Conservation (phyloP, 805 yeast genomes). For the Pichia insulana region DNA sequence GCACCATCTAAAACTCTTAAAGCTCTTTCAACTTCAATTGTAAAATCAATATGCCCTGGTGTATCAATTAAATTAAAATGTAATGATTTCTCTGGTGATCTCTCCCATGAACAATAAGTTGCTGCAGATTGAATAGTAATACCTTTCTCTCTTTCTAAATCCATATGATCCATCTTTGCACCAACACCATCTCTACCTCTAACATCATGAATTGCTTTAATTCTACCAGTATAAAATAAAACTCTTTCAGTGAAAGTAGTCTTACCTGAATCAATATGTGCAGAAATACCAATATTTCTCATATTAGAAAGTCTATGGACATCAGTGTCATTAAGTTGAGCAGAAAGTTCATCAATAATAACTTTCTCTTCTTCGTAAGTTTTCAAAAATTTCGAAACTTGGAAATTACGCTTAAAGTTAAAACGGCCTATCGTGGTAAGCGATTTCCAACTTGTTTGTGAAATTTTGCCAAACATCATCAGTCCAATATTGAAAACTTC, state of each 20-base stretch:
- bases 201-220: conserved; percentile 93
- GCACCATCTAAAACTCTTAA: conserved; percentile 97
- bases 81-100: conserved; percentile 47
- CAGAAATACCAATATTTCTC: conserved; percentile 95
- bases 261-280: conserved; percentile 97
- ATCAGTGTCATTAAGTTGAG: conserved; percentile 43
- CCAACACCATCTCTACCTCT: conserved; percentile 97
- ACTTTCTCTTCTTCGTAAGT: conserved; percentile 71
- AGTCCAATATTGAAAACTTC: background rate
- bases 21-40: conserved; percentile 98
- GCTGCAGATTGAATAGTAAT: conserved; percentile 99
- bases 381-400: conserved; percentile 21
- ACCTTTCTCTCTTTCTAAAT: conserved; percentile 95
- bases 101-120: conserved; percentile 94
- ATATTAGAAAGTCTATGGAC: conserved; percentile 42
- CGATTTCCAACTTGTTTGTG: conserved; percentile 7
- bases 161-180: conserved; percentile 99
- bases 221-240: conserved; percentile 90
- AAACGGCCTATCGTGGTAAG: conserved; percentile 4
- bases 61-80: conserved; percentile 96
- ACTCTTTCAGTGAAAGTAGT: conserved; percentile 98
- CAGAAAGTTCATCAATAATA: conserved; percentile 49
- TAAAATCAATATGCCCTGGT: conserved; percentile 98
- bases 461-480: conserved; percentile 4
- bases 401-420: conserved; percentile 24